phyloP scores from a whole-genome alignment of 2,329 filamentous ascomycete species.

The Paraphoma sp. region DNA sequence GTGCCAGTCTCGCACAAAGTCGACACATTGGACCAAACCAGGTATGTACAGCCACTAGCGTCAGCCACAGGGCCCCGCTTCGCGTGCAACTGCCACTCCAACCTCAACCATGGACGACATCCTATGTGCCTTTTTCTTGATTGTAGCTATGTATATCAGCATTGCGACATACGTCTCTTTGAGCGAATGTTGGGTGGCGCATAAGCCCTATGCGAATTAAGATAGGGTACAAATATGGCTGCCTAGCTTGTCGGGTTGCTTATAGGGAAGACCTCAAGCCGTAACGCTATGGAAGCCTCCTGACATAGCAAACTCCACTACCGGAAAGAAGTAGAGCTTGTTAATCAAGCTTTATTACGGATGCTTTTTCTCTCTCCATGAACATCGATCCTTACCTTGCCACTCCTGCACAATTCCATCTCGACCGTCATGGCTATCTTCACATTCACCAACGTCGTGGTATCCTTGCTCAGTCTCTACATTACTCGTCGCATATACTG shows the following conservation, averaged over 20 bases:
- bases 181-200: neutral
- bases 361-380: neutral
- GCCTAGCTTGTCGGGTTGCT: neutral
- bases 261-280: too few species aligned
- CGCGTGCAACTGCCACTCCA: neutral
- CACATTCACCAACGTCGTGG: conserved; percentile 12
- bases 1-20: neutral
- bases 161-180: neutral
- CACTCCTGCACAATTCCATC: neutral
- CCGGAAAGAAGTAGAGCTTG: too few species aligned
- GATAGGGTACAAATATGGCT: neutral
- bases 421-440: conserved; percentile 22
- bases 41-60: neutral
- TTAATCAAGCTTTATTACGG: too few species aligned
- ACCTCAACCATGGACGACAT: neutral
- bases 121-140: neutral
- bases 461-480: conserved; percentile 16
- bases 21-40: neutral
- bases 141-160: neutral
- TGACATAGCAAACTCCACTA: too few species aligned
- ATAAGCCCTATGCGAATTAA: neutral
- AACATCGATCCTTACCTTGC: neutral
- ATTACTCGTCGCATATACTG: conserved; percentile 27
- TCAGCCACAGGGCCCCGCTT: neutral
- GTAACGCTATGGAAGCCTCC: too few species aligned